Conservation (phyloP, 192 early-diverging fungal species). For the Lobosporangium transversale region DNA sequence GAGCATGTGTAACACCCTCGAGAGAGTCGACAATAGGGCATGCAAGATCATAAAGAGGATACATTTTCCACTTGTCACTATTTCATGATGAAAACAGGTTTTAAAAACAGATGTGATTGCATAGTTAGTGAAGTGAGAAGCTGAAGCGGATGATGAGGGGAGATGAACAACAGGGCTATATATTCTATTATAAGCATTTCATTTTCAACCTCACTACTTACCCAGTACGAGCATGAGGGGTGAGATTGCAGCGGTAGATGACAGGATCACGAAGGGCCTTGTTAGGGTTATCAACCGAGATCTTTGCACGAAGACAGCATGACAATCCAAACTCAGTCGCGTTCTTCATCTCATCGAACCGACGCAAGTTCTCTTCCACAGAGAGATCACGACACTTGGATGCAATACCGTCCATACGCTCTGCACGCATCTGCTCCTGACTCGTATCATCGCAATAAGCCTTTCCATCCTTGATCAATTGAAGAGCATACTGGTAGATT, state of each 20-base stretch:
- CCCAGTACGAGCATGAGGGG: conserved; percentile 92
- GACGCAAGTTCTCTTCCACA: conserved; percentile 90
- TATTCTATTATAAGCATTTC: background rate
- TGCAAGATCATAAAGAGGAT: conserved; percentile 98
- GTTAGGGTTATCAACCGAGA: conserved; percentile 87
- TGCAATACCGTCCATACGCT: conserved; percentile 85
- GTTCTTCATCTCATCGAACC: conserved; percentile 92
- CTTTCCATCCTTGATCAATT: conserved; percentile 86
- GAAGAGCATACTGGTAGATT: conserved; percentile 85
- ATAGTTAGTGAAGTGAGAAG: no score
- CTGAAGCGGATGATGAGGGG: no score
- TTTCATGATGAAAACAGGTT: background rate
- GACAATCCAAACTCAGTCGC: conserved; percentile 84
- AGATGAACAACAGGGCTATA: background rate
- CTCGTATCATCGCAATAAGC: conserved; percentile 97
- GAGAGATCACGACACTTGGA: conserved; percentile 84
- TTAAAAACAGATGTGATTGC: background rate
- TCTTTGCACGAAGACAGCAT: conserved; percentile 96
- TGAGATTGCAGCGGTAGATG: conserved; percentile 93
- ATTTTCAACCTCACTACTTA: conserved; percentile 6
- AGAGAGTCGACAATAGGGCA: conserved; percentile 96
- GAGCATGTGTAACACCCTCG: conserved; percentile 98
- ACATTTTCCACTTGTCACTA: conserved; percentile 90
- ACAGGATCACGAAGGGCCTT: conserved; percentile 96
- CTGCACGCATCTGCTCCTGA: conserved; percentile 81